Evolutionary conservation across 1,284 basidiomycete genomes (phyloP).

Genomic region (Puccinia hordei): DNA sequence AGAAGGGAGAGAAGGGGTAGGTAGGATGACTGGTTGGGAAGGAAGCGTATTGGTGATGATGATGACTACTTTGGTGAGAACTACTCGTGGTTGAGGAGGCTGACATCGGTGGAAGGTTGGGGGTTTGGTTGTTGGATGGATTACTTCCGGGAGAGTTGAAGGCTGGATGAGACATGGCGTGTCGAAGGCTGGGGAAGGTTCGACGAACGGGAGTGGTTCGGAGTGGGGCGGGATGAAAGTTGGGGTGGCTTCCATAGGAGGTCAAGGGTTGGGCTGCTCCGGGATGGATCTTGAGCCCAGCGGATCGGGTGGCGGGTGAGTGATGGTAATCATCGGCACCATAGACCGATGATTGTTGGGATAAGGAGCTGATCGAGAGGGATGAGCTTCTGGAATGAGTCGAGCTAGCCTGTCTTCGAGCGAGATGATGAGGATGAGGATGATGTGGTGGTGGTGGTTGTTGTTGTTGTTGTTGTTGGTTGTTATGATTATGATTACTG

Average conservation of each 20-base stretch:
- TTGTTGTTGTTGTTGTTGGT: too few species aligned
- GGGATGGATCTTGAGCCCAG: neutral
- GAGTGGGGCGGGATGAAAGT: slow-evolving; percentile 27
- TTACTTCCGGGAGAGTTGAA: slow-evolving; percentile 18
- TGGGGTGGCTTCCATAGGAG: slow-evolving; percentile 21
- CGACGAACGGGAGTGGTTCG: slow-evolving; percentile 20
- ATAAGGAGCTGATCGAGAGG: slow-evolving; percentile 31
- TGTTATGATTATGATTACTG: too few species aligned
- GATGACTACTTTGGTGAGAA: neutral
- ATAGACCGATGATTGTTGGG: slow-evolving; percentile 42
- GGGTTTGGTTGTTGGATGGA: neutral
- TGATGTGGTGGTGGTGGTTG: too few species aligned
- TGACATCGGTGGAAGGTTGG: slow-evolving; percentile 3
- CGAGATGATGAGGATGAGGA: too few species aligned
- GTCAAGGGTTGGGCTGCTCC: neutral
- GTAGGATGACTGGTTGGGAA: slow-evolving; percentile 24
- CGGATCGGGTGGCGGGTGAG: neutral
- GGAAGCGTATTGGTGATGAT: slow-evolving; percentile 31
- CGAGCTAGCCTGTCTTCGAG: slow-evolving; percentile 27
- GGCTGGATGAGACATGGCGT: slow-evolving; percentile 44
- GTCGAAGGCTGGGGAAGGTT: slow-evolving; percentile 38
- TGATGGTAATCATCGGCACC: slow-evolving; percentile 28
- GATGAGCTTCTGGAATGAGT: slow-evolving; percentile 43
- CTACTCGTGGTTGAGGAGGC: neutral
- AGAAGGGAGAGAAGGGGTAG: slow-evolving; percentile 31